These are phyloP conservation scores for Osmanthus fragrans DNA, from an alignment of 257 asterid genomes.

Conservation along the genomic window DNA sequence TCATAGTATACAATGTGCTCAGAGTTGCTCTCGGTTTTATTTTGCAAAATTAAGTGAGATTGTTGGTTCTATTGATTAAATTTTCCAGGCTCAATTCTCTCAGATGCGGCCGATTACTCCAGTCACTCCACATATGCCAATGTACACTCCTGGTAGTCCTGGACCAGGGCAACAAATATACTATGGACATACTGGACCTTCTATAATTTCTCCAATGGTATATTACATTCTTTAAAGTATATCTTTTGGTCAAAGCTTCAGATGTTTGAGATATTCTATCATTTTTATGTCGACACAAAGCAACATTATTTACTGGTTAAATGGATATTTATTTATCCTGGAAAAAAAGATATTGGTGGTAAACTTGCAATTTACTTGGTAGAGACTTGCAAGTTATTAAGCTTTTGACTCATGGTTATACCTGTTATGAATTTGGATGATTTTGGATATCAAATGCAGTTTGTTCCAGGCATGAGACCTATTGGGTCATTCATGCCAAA, in stretches of 20 bases:
- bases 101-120: conserved; percentile 38
- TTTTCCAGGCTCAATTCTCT: conserved; percentile 51
- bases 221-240: not conserved
- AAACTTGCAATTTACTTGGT: not conserved
- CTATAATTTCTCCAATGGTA: conserved; percentile 52
- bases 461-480: conserved; percentile 59
- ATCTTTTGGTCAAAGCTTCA: not conserved
- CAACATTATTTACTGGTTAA: not conserved
- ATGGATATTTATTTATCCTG: too few relatives aligned
- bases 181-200: conserved; percentile 52
- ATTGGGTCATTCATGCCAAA: conserved; percentile 46
- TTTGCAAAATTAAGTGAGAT: not conserved
- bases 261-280: not conserved
- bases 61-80: not conserved
- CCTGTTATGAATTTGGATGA: not conserved
- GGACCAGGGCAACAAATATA: conserved; percentile 50
- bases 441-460: conserved; percentile 58
- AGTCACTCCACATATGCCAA: conserved; percentile 47
- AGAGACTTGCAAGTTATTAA: not conserved
- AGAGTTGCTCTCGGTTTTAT: not conserved
- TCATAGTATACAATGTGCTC: not conserved
- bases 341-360: not conserved
- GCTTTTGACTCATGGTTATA: not conserved
- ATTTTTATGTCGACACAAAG: not conserved
- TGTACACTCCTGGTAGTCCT: conserved; percentile 48